Conservation (phyloP, 2,329 filamentous ascomycete genomes). For the Thielaviopsis populi region DNA sequence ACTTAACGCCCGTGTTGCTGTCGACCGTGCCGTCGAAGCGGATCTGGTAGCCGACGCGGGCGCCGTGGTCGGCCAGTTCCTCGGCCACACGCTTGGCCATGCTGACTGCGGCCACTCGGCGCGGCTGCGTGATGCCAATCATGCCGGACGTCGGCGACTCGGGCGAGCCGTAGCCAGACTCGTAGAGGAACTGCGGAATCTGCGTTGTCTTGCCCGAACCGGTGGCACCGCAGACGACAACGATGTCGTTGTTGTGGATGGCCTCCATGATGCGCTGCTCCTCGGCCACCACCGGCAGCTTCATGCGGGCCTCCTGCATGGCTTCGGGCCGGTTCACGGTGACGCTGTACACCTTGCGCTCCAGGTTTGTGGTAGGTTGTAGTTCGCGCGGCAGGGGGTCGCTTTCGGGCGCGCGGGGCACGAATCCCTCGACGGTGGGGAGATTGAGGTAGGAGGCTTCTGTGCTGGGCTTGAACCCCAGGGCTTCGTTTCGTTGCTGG, state of each 20-base stretch:
- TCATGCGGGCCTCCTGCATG: conserved; percentile 63
- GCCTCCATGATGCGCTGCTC: conserved; percentile 98
- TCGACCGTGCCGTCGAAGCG: conserved; percentile 79
- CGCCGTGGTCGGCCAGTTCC: conserved; percentile 65
- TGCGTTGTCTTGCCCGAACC: conserved; percentile 97
- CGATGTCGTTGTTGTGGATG: conserved; percentile 77
- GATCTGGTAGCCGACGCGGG: conserved; percentile 80
- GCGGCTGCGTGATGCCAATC: conserved; percentile 89
- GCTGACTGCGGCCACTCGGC: conserved; percentile 87
- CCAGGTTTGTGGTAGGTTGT: conserved; percentile 41
- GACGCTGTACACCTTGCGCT: conserved; percentile 63
- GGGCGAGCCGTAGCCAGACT: conserved; percentile 75
- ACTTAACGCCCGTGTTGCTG: conserved; percentile 78
- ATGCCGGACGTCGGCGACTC: conserved; percentile 71
- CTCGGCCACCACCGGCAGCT: conserved; percentile 80
- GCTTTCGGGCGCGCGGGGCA: conserved; percentile 50
- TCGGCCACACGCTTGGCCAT: conserved; percentile 86
- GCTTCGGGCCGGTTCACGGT: conserved; percentile 52
- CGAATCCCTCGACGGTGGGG: conserved; percentile 46
- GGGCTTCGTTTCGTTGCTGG: conserved; percentile 67
- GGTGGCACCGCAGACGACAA: conserved; percentile 87
- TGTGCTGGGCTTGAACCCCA: conserved; percentile 45
- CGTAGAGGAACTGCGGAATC: conserved; percentile 88
- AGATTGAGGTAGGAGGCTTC: conserved; percentile 33
- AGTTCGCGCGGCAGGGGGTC: conserved; percentile 57